Percentiles rank a stretch among this genome's conserved stretches.
These are phyloP conservation scores for Chaetoceros muelleri DNA, from an alignment of 108 stramenopile genomes.

Conservation along the genomic window DNA sequence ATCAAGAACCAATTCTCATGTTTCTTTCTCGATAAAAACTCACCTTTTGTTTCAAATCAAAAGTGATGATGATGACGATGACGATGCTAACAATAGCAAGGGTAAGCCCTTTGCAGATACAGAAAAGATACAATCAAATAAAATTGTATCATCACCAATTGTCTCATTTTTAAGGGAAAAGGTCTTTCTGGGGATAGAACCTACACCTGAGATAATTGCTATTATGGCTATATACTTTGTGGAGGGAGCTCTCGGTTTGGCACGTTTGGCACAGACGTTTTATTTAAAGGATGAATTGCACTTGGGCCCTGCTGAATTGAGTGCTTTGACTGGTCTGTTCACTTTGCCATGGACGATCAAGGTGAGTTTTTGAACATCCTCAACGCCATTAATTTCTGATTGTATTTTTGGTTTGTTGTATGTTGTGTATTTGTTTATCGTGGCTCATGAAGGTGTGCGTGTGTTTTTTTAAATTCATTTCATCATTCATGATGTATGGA, in stretches of 20 bases:
- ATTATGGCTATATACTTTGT: conserved; percentile 92
- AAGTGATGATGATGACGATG: no score
- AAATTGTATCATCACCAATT: no score
- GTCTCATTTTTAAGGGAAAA: conserved; percentile 6
- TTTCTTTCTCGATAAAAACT: no score
- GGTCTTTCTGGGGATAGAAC: conserved; percentile 60
- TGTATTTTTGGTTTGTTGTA: neutral
- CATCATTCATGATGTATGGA: neutral
- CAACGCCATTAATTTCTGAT: no score
- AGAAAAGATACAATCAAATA: no score
- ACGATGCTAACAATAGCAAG: no score
- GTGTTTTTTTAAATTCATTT: no score
- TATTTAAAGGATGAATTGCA: conserved; percentile 91
- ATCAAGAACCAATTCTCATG: no score
- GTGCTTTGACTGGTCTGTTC: conserved; percentile 82
- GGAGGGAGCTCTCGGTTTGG: conserved; percentile 89
- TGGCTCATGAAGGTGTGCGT: no score
- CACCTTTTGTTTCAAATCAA: no score
- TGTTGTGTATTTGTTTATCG: neutral
- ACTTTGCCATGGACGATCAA: conserved; percentile 88
- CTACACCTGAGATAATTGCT: conserved; percentile 71
- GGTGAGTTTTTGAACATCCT: no score
- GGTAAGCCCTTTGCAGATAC: no score
- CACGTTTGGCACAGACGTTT: conserved; percentile 88
- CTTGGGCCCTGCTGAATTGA: conserved; percentile 82